A percentile compares a stretch with the other conserved stretches of the same genome.
Evolutionary conservation across 345 rosid genomes (phyloP).

Genomic region (Stellera chamaejasme): DNA sequence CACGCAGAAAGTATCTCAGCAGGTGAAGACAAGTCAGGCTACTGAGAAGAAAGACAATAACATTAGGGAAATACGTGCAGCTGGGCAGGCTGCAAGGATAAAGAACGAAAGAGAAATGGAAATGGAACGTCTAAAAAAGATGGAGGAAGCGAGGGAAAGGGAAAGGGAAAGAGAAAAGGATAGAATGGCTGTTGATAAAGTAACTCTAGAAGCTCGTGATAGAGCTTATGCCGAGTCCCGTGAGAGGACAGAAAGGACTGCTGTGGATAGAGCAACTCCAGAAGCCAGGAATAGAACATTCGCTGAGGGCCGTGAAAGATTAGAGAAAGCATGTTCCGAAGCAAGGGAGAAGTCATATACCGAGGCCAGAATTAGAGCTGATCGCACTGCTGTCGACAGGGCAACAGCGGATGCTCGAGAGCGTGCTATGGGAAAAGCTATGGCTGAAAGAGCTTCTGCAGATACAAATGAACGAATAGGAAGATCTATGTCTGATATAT

Average conservation of each 20-base stretch:
- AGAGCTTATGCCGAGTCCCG: constrained; percentile 38
- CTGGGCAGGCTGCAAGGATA: constrained; percentile 40
- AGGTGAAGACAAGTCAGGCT: constrained; percentile 17
- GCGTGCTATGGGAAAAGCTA: constrained; percentile 57
- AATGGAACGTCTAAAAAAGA: constrained; percentile 53
- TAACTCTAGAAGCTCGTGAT: constrained; percentile 48
- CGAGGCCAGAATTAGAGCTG: constrained; percentile 71
- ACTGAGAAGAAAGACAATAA: constrained; percentile 32
- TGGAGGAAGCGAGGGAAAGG: constrained; percentile 85
- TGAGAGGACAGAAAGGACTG: constrained; percentile 48
- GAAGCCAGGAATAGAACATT: constrained; percentile 59
- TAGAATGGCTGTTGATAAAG: constrained; percentile 77
- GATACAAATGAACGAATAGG: constrained; percentile 65
- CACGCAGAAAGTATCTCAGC: constrained; percentile 23
- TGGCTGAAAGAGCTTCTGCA: constrained; percentile 59
- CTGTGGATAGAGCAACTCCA: constrained; percentile 49
- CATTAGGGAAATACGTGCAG: constrained; percentile 15
- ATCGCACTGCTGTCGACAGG: constrained; percentile 91
- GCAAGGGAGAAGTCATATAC: constrained; percentile 64
- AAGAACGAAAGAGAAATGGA: constrained; percentile 59
- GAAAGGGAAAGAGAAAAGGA: constrained; percentile 94
- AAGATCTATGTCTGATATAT: constrained; percentile 57
- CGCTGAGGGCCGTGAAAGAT: constrained; percentile 85
- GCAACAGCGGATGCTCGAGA: constrained; percentile 91
- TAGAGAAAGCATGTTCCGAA: constrained; percentile 90